Evolutionary conservation across 2,329 filamentous ascomycete genomes (phyloP), one percentile per base, ranked within the genome.

Genomic region (Scleromitrula shiraiana): DNA sequence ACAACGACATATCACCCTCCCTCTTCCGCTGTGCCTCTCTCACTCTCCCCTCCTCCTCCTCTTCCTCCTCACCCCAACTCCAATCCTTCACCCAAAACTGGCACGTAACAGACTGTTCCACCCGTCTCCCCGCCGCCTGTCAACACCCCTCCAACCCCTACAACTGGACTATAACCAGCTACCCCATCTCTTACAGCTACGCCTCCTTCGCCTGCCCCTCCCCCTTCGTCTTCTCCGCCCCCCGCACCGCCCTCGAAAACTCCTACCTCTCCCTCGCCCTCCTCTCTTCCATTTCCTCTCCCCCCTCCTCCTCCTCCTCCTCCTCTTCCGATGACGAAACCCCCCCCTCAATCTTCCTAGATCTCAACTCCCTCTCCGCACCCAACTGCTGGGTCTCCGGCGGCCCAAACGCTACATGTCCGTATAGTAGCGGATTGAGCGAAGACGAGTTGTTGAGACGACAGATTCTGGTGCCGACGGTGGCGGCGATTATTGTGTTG

Each of bases 171-270:
- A 59, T 84, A 22, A 75, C 75, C 9, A 51, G 60, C 4, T 55
- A 64, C 3, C 51, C 61, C 0, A 66, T 67, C 2, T 58, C 67
- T 7, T 81, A 75, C 56, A 64, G 63, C 33, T 64, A 67, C 37
- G 68, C 70, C 2, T 63, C 66, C 2, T 53, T 68, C 2, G 62
- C 66, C 5, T 85, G 82, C 60, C 70, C 70, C 0, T 48, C 64
- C 1, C 65, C 68, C 17, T 70, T 70, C n/a, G 61, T 47, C 2
- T 83, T 85, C 57, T 67, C 70, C 24, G 71, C 75, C 1, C 81
- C 82, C 0, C 72, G 77, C 30, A 83, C 78, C 0, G 73, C 76
- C 2, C 69, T 85, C 2, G 82, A 85, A 59, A 84, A 83, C 53
- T 67, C 67, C 2, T 80, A 82, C 57, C 67, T 85, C 26, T 63